phyloP scores from a whole-genome alignment of 371 early-diverging fungal species.

The Gilbertella persicaria region DNA sequence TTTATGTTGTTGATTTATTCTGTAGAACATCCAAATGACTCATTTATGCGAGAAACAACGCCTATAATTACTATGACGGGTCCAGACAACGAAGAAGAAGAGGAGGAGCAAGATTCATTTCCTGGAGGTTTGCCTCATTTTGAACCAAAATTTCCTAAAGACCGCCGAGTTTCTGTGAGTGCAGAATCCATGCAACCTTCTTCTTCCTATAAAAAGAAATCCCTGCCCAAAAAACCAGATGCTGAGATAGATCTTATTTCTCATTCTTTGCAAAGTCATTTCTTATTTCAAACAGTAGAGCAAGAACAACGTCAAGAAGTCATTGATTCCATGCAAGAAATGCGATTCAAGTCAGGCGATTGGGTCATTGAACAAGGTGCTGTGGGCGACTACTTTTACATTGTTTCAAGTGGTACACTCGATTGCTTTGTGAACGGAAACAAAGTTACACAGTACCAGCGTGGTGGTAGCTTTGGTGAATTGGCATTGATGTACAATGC shows the following conservation, averaged over 20 bases:
- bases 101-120: conserved; percentile 25
- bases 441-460: conserved; percentile 74
- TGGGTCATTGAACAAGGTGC: conserved; percentile 91
- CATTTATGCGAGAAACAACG: conserved; percentile 14
- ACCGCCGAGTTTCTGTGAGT: conserved; percentile 88
- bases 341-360: conserved; percentile 67
- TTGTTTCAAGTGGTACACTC: conserved; percentile 90
- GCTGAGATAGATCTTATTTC: conserved; percentile 63
- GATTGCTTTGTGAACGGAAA: conserved; percentile 80
- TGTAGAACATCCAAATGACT: conserved; percentile 1
- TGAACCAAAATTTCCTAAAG: conserved; percentile 30
- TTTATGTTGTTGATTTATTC: background rate
- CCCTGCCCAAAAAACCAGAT: conserved; percentile 66
- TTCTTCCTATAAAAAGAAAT: conserved; percentile 66
- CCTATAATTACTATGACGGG: conserved; percentile 2
- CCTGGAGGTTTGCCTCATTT: conserved; percentile 11
- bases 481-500: conserved; percentile 97
- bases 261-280: conserved; percentile 74
- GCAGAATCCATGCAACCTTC: conserved; percentile 94
- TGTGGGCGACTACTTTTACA: conserved; percentile 95
- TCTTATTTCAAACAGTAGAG: conserved; percentile 86
- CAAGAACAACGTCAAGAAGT: conserved; percentile 31
- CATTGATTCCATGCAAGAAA: conserved; percentile 76
- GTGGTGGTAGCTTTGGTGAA: conserved; percentile 95
- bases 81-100: conserved; percentile 5